Conservation (phyloP, 2,329 filamentous ascomycete genomes). For the Pseudogymnoascus sp. region DNA sequence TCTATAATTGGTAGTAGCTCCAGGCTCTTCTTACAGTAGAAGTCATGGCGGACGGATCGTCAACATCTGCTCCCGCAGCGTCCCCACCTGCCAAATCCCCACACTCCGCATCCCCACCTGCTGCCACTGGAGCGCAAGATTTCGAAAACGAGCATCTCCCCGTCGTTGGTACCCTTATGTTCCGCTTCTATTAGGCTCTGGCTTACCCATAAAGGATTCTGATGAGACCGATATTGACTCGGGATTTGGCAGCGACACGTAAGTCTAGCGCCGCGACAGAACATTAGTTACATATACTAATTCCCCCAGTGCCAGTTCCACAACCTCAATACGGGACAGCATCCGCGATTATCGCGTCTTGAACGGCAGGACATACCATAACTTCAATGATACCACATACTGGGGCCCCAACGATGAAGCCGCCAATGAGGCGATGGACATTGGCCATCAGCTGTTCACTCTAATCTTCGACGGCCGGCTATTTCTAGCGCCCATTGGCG, state of each 20-base stretch:
- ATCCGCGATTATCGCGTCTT: slow-evolving; percentile 13
- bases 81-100: not conserved
- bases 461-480: slow-evolving; percentile 7
- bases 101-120: not conserved
- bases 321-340: slow-evolving; percentile 9
- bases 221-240: slow-evolving; percentile 9
- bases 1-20: not conserved
- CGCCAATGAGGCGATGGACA: slow-evolving; percentile 13
- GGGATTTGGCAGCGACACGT: slow-evolving; percentile 11
- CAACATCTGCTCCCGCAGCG: not conserved
- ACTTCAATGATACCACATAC: slow-evolving; percentile 8
- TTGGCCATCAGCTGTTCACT: slow-evolving; percentile 10
- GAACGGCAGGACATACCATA: slow-evolving; percentile 12
- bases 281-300: not conserved
- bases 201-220: not conserved
- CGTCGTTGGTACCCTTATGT: not conserved
- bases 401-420: slow-evolving; percentile 11
- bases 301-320: slow-evolving; percentile 11
- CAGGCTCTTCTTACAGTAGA: not conserved
- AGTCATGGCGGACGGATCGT: not conserved
- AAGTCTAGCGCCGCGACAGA: not conserved
- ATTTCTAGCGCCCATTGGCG: slow-evolving; percentile 10
- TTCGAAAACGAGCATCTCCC: not conserved
- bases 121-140: not conserved
- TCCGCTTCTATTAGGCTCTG: not conserved